Evolutionary conservation across 163 green algal genomes (phyloP).

Genomic region (Scenedesmus sp.): DNA sequence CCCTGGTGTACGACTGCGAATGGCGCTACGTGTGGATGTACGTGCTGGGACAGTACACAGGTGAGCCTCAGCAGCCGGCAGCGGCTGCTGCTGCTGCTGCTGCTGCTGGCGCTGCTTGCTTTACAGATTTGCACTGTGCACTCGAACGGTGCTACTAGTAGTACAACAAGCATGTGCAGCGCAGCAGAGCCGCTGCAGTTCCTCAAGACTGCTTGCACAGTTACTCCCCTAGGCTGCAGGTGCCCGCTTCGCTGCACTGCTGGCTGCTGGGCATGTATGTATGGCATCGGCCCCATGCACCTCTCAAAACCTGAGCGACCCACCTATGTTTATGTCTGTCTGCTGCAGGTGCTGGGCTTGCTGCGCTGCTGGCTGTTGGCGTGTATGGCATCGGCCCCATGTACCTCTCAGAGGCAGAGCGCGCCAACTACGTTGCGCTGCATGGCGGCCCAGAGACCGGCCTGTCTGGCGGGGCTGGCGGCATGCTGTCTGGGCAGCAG

Average conservation of each 20-base stretch:
- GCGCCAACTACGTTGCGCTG: neutral
- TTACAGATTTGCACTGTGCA: neutral
- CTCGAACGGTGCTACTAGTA: too few species aligned
- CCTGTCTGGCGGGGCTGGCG: neutral
- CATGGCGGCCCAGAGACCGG: neutral
- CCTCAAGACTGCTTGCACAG: too few species aligned
- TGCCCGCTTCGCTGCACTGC: too few species aligned
- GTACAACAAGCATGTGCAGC: too few species aligned
- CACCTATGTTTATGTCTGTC: neutral
- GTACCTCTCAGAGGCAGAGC: slow-evolving; percentile 14
- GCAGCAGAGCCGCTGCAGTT: too few species aligned
- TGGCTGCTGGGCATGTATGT: neutral
- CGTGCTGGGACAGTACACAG: slow-evolving; percentile 34
- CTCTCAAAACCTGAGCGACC: neutral
- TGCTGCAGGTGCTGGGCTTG: slow-evolving; percentile 27
- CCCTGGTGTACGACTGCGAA: slow-evolving; percentile 22
- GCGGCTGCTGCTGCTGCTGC: too few species aligned
- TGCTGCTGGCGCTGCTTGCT: neutral
- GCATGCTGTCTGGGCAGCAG: neutral
- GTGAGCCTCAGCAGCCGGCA: neutral
- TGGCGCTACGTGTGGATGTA: slow-evolving; percentile 45
- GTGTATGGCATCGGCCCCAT: slow-evolving; percentile 36
- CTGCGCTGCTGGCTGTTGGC: slow-evolving; percentile 35
- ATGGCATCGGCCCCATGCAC: neutral
- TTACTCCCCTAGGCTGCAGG: too few species aligned